Evolutionary conservation across 495 filamentous ascomycete species (phyloP).

Genomic region (Pseudomonodictys pantanalensis): DNA sequence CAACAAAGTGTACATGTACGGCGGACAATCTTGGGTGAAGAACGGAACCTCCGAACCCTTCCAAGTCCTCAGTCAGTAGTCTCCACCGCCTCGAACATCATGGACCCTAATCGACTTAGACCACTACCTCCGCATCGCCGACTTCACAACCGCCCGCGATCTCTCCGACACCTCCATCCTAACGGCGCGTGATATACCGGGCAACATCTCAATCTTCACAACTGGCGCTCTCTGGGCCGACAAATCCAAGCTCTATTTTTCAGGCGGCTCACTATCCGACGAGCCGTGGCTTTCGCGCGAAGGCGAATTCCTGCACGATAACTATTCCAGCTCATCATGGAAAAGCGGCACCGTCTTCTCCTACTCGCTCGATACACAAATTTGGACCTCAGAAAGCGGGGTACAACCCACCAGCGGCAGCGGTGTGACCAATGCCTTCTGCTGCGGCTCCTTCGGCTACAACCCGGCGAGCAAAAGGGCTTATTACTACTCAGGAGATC

Average conservation of each 20-base stretch:
- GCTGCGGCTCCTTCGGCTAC: not conserved
- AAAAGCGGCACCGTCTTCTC: not conserved
- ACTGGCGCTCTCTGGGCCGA: not conserved
- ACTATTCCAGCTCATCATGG: not conserved
- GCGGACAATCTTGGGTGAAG: not conserved
- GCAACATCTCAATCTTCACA: not conserved
- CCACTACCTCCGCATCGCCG: not conserved
- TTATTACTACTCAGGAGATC: not conserved
- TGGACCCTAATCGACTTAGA: not conserved
- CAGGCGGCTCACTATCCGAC: not conserved
- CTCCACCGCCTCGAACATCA: too few species aligned
- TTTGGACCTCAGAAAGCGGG: not conserved
- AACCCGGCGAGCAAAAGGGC: not conserved
- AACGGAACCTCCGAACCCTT: not conserved
- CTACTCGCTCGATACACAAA: not conserved
- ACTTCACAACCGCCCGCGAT: not conserved
- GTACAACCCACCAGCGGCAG: not conserved
- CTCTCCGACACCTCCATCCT: not conserved
- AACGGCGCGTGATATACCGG: not conserved
- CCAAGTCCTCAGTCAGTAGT: not conserved
- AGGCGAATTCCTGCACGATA: not conserved
- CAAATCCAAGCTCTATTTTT: not conserved
- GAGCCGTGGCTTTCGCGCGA: not conserved
- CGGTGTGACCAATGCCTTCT: not conserved
- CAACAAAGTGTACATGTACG: not conserved